phyloP scores from a whole-genome alignment of 495 filamentous ascomycete genomes.

The Aspergillus nidulans region DNA sequence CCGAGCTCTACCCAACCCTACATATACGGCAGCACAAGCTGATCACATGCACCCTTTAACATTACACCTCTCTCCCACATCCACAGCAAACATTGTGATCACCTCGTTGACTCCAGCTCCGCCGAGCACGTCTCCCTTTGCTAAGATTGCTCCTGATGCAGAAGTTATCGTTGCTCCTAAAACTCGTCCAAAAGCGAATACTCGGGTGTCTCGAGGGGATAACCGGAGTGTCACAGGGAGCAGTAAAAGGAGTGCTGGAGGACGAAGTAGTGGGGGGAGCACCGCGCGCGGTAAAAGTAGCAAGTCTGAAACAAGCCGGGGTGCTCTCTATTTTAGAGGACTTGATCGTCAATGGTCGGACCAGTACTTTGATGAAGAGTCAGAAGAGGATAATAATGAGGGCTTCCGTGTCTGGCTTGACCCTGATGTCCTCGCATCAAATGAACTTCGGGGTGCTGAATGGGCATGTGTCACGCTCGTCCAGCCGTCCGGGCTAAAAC shows the following conservation, averaged over 20 bases:
- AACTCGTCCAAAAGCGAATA: conserved; percentile 52
- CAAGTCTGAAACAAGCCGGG: conserved; percentile 55
- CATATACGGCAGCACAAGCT: conserved; percentile 47
- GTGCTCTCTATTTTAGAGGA: conserved; percentile 70
- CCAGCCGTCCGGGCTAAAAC: conserved; percentile 71
- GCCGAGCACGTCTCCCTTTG: conserved; percentile 66
- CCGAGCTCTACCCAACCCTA: conserved; percentile 83
- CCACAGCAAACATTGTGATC: conserved; percentile 85
- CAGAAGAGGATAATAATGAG: conserved; percentile 43
- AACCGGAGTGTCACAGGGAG: conserved; percentile 68
- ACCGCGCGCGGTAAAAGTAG: conserved; percentile 57
- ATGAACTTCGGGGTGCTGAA: conserved; percentile 64
- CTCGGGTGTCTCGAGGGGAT: conserved; percentile 50
- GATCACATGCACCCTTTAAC: conserved; percentile 72
- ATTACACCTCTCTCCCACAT: conserved; percentile 90
- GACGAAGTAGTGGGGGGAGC: conserved; percentile 63
- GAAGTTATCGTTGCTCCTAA: conserved; percentile 98
- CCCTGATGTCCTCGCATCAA: conserved; percentile 61
- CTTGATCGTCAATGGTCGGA: conserved; percentile 61
- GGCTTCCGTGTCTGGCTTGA: conserved; percentile 82
- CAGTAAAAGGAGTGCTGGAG: conserved; percentile 65
- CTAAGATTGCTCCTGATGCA: conserved; percentile 87
- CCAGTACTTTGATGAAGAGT: conserved; percentile 68
- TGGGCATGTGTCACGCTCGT: conserved; percentile 75
- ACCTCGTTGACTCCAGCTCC: conserved; percentile 72